Base-by-base conservation (phyloP, 768 basidiomycete species). In the Naganishia randhawae region DNA sequence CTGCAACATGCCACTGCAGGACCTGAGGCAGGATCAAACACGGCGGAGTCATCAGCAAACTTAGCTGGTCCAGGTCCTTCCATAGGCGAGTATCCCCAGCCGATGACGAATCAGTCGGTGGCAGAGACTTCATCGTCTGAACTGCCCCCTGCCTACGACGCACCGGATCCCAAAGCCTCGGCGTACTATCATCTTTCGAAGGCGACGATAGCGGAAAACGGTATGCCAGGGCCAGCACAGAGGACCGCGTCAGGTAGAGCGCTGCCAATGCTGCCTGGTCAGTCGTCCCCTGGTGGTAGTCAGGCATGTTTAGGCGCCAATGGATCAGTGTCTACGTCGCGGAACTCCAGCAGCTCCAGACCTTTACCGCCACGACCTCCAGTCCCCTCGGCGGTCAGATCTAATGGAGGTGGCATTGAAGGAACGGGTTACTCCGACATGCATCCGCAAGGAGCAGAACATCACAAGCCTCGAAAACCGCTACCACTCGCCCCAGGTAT, bases 41-140 rank as follows among this genome's bases (percentile, higher is more conserved):
- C 25, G 14, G 22, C 22, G 10, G 39, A 41, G 10, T 41, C 25
- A 48, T 48, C 45, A 22, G 45, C 45, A 3, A 22, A 4, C 25
- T 22, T 48, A 11, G 7, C 45, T n/a, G 45, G 7, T 4, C 11
- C 45, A 22, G 45, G 45, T 22, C 45, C n/a, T 48, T 48, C 25
- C 25, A 7, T 22, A 4, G 45, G 45, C n/a, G 45, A 22, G 6
- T 6, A 22, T 5, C 57, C n/a, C 19, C 17, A 39, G 2, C 33
- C 57, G 57, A 61, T 61, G 57, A 61, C 57, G 57, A 61, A 61
- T 61, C 57, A 61, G n/a, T 13, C 14, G 17, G 22, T n/a, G 27
- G 37, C 27, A 29, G 32, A 25, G 3, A 61, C n/a, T 25, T 41
- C 57, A n/a, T 61, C 57, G 7, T 61, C 57, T 25, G 57, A 61